These are phyloP conservation scores for Apiospora arundinis DNA, from an alignment of 2,329 filamentous ascomycete genomes.

Conservation along the genomic window DNA sequence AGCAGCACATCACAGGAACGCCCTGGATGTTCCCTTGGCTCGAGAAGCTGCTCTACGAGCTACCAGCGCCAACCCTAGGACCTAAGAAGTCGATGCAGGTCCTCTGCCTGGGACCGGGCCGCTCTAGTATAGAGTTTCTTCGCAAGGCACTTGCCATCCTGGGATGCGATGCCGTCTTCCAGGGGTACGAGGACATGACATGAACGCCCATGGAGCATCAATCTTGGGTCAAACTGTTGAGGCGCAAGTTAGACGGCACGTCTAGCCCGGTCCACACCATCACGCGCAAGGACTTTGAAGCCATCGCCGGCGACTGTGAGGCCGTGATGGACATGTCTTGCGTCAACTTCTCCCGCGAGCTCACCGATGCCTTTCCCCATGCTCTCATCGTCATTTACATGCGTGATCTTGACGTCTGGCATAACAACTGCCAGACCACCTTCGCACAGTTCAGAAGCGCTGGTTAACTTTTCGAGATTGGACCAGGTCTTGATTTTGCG, in stretches of 20 bases:
- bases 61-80: not conserved
- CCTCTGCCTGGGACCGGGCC: not conserved
- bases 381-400: not conserved
- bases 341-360: not conserved
- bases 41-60: not conserved
- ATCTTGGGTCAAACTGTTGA: not conserved
- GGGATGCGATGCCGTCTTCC: not conserved
- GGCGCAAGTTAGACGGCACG: not conserved
- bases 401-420: not conserved
- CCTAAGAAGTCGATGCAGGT: not conserved
- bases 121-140: not conserved
- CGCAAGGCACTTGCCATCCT: not conserved
- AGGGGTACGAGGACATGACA: not conserved
- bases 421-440: not conserved
- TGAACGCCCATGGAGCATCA: not conserved
- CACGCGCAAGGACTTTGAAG: not conserved
- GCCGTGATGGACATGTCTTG: slow-evolving; percentile 13
- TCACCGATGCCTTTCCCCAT: slow-evolving; percentile 9
- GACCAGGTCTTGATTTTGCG: not conserved
- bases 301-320: slow-evolving; percentile 8
- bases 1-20: not conserved
- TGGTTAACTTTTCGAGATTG: not conserved
- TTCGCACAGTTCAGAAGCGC: not conserved
- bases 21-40: not conserved
- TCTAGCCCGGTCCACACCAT: not conserved